Base-by-base conservation (phyloP, 2,329 filamentous ascomycete species). In the Cladorrhinum sp. region DNA sequence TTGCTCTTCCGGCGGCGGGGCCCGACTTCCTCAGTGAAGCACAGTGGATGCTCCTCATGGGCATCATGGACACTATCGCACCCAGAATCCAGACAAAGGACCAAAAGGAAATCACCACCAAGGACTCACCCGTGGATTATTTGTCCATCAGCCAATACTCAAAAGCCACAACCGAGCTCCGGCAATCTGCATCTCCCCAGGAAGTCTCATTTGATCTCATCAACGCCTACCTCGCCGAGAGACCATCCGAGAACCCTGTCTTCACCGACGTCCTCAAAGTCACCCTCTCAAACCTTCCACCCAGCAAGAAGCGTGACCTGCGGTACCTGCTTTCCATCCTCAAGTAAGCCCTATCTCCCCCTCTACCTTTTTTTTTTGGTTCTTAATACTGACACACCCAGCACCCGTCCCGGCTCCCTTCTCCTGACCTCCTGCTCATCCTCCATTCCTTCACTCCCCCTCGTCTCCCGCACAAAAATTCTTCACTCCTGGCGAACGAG, bases 361-460 rank as follows among this genome's bases (percentile, higher is more conserved):
- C 24, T 61, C 55, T 8, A 8, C 1, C 4, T 20, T 25, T 38
- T 13, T 29, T 53, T 29, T 3, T 6, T 27, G 23, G 22, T 50
- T 8, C 10, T 25, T 50, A 7, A 52, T 20, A 48, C n/a, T n/a
- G n/a, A n/a, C 23, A 48, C 1, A 8, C 50, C 25, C 23, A 90
- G 86, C 62, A 86, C 85, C 22, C 81, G 84, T 32, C 71, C 81
- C 2, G 88, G 88, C 24, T 85, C 85, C 24, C 73, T 89, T 18
- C 71, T 89, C 5, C 76, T 91, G 51, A 92, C 89, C 0, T 88
- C 89, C n/a, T 83, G 86, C 70, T 78, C 82, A 64, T 83, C 80
- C 0, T 84, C 87, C 1, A 73, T 91, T 50, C 78, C 84, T 57
- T 75, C 83, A 55, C 88, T 90, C 65, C 81, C 88, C 0, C 66